phyloP scores from a whole-genome alignment of 2,329 filamentous ascomycete species.

The Apiospora pterosperma region DNA sequence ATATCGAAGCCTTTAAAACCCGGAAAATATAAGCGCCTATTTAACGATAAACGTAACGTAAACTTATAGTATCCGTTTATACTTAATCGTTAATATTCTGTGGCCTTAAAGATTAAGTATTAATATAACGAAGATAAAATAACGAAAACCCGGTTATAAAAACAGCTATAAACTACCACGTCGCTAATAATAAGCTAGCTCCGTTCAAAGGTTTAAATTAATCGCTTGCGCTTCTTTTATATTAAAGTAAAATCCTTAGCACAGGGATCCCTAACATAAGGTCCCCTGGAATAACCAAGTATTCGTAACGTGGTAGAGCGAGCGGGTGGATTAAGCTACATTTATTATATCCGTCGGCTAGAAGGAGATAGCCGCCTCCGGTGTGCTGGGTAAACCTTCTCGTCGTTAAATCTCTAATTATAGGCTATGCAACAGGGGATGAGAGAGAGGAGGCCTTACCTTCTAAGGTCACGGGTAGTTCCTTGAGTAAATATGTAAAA shows the following conservation, averaged over 20 bases:
- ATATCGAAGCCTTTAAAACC: neutral
- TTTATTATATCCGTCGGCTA: neutral
- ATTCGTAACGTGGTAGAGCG: neutral
- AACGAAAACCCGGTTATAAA: neutral
- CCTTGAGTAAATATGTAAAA: neutral
- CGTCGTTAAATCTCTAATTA: no score
- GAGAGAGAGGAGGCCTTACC: neutral
- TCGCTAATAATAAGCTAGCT: neutral
- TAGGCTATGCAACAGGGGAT: neutral
- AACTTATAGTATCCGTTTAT: neutral
- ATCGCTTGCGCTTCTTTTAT: no score
- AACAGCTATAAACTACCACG: neutral
- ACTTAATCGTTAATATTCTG: neutral
- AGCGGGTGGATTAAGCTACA: neutral
- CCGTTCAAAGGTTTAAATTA: no score
- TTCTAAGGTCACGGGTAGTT: neutral
- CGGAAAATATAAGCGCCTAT: neutral
- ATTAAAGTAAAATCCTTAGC: neutral
- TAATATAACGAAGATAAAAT: neutral
- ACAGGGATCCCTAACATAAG: neutral
- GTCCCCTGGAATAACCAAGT: no score
- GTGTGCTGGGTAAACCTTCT: neutral
- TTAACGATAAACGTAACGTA: neutral
- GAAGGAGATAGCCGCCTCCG: neutral
- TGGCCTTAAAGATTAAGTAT: no score